Base-by-base conservation (phyloP, 441 rosid species). In the Pelargonium cotyledonis region DNA sequence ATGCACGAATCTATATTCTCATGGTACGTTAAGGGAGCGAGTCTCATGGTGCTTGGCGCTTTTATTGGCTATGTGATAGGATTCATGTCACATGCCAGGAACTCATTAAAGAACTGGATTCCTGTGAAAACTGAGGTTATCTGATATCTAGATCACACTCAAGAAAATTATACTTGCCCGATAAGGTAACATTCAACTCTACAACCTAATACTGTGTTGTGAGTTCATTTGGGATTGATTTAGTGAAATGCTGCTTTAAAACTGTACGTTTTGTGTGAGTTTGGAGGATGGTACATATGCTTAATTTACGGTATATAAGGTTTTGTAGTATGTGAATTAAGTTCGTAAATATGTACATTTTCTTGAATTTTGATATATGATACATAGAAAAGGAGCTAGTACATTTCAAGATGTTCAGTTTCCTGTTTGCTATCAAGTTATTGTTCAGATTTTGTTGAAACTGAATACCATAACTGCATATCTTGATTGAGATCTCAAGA, bases 41-140 rank as follows among this genome's bases (percentile, higher is more conserved):
- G 92, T 68, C 71, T 89, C 55, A 65, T 93, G 78, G 73, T 93
- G 61, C 83, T 89, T 16, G 96, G 96, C 47, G 81, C 76, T 70
- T 76, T 89, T 23, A 73, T 83, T 63, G 97, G 97, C 43, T 89
- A 83, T 41, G 67, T 85, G 74, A 67, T 90, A 1, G 96, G 96
- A 4, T 86, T 78, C 61, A 47, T 88, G 70, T 85, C 90, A 23
- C 89, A 57, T 44, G 8, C 80, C 16, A 86, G 77, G 82, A 88
- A 78, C 41, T 44, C 73, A 1, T 71, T 53, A 75, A 80, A 82
- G 63, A 70, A 67, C 66, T 90, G 98, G 98, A 77, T 72, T 64
- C 83, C 81, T 21, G 73, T 88, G 73, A 86, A 86, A 77, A 83
- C 64, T 64, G 85, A 84, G 29, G 96, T 87, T 67, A 68, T 67